Evolutionary conservation across 2,329 filamentous ascomycete species (phyloP), one percentile per base, ranked within the genome.

Genomic region (Chaetothyriales sp.): DNA sequence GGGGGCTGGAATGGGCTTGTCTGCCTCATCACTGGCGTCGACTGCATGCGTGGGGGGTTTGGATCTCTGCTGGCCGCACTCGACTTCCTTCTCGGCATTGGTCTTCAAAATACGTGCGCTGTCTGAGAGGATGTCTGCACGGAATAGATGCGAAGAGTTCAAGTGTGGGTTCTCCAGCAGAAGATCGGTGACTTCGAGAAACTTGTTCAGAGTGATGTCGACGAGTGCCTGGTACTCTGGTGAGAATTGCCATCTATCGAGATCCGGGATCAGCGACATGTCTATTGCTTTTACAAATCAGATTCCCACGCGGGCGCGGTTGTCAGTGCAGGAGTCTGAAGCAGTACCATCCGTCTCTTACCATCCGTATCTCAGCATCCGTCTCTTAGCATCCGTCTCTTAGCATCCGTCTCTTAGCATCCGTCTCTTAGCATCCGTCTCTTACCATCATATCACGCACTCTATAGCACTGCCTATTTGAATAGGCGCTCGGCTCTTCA

Each of bases 61-160:
- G 29, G 8, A 33, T 33, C 8, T 33, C 19, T 43, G 10, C 15
- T 51, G 19, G 18, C 44, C 43, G 2, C 46, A 61, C 18, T 53
- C 54, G 28, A 50, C 52, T 49, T 67, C 67, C 51, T 64, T 65
- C 44, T 68, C 60, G n/a, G 54, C 51, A 1, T 64, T 61, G 10
- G 64, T 67, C 50, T 64, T 61, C 47, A 67, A 44, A 4, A 60
- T 51, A 54, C 65, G 62, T 65, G 69, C 63, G 56, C 74, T 80
- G 60, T 80, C 73, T 60, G 75, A 76, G 29, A 78, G 69, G 43
- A 83, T 75, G 63, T 83, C 79, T 15, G 79, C 79, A 6, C 78
- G 74, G 55, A 81, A 79, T 13, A 82, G 69, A 62, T 77, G 72
- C 5, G 70, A 74, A 0, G 77, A 78, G 15, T 75, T 79, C 56